phyloP scores from a whole-genome alignment of 1,284 basidiomycete genomes.

The Ceratorhiza oryzae-sativae region DNA sequence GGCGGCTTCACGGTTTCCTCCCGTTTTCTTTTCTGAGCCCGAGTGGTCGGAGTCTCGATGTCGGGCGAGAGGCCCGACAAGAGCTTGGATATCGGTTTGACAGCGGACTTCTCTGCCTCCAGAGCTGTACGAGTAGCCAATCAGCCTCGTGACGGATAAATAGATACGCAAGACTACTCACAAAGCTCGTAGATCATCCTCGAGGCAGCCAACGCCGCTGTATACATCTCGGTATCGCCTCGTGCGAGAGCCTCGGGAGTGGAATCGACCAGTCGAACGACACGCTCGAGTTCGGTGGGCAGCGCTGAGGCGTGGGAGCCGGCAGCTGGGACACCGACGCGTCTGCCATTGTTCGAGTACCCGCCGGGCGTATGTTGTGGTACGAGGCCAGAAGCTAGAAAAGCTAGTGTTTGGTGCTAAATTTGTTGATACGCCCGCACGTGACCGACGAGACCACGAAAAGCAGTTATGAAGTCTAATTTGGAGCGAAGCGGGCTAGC shows the following conservation, averaged over 20 bases:
- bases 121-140: conserved; percentile 53
- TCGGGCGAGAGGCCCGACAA: conserved; percentile 68
- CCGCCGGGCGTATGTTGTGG: not conserved
- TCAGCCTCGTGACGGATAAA: not conserved
- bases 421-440: conserved; percentile 16
- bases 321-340: not conserved
- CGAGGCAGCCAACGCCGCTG: conserved; percentile 69
- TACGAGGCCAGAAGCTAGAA: conserved; percentile 2
- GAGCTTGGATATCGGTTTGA: conserved; percentile 67
- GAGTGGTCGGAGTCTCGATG: conserved; percentile 69
- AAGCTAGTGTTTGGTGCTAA: conserved; percentile 18
- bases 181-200: conserved; percentile 85
- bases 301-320: conserved; percentile 3
- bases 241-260: conserved; percentile 62
- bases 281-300: conserved; percentile 32
- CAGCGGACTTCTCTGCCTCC: conserved; percentile 70
- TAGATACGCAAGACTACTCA: conserved; percentile 52
- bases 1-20: conserved; percentile 37
- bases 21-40: conserved; percentile 60
- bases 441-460: not conserved
- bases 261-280: conserved; percentile 63
- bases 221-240: conserved; percentile 64
- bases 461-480: not conserved
- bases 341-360: not conserved
- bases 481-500: too few relatives aligned